Evolutionary conservation across 164 flowering plant species (phyloP), one percentile per base, ranked within the genome.

Genomic region (Magnolia officinalis): DNA sequence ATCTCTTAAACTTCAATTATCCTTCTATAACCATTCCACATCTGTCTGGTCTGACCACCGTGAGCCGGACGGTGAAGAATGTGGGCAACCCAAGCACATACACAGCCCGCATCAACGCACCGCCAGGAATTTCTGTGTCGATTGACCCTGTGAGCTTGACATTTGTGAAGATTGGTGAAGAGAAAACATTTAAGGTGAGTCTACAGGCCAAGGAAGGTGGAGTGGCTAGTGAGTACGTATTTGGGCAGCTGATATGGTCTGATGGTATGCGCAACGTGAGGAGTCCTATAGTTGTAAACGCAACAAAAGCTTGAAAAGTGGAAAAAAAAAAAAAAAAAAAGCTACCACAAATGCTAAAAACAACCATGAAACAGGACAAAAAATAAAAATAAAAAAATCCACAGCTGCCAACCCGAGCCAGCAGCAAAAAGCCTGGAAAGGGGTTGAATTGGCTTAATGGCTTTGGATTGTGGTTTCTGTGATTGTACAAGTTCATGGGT

Each of bases 21-120:
- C 98, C 98, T 19, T 90, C 98, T 2, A 90, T 95, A 59, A 84
- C 91, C 0, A 93, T 89, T 51, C 83, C 89, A 1, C 52, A 91
- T 8, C 37, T 76, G 66, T 81, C 92, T 2, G 88, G 86, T 13
- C 18, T 26, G 11, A 45, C n/a, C 37, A 68, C 45, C 8, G 50
- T 14, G 18, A 31, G 50, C 16, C 87, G 97, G 76, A 91, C 91
- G 2, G 78, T 94, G 55, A 92, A 96, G 2, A 94, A 94, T 50
- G 94, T 92, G 9, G 98, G 96, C 14, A 63, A 81, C 2, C 81
- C 91, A 8, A 91, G 80, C 26, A 88, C 90, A 8, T 92, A 91
- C 67, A 90, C 81, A 74, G 97, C 78, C 23, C 74, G 86, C 0
- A 70, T 87, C 31, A 71, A 81, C 4, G 52, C 82, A 50, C 52